A percentile compares a stretch with the other conserved stretches of the same genome.
These are phyloP conservation scores for Ustilago trichophora DNA, from an alignment of 1,284 basidiomycete species.

Conservation along the genomic window DNA sequence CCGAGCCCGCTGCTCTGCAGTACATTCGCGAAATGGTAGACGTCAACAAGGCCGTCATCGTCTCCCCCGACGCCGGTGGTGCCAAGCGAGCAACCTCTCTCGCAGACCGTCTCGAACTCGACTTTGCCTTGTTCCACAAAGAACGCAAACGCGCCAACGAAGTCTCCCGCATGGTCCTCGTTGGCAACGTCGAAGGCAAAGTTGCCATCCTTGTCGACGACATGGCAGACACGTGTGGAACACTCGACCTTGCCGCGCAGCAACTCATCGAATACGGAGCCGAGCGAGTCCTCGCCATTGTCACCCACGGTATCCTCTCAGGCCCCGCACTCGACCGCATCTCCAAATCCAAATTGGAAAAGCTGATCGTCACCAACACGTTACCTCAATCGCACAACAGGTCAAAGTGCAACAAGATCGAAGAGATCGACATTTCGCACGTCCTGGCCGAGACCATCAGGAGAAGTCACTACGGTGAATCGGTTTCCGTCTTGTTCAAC, in stretches of 20 bases:
- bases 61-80: conserved; percentile 97
- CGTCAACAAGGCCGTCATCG: conserved; percentile 88
- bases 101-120: conserved; percentile 93
- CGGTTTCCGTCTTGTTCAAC: conserved; percentile 62
- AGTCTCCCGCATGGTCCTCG: conserved; percentile 97
- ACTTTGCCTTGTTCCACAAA: conserved; percentile 99
- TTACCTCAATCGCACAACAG: conserved; percentile 87
- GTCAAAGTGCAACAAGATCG: conserved; percentile 82
- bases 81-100: conserved; percentile 98
- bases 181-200: conserved; percentile 92
- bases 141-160: conserved; percentile 99
- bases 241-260: conserved; percentile 88
- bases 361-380: conserved; percentile 98
- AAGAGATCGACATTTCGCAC: conserved; percentile 88
- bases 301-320: conserved; percentile 96
- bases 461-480: conserved; percentile 72
- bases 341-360: conserved; percentile 74
- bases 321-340: conserved; percentile 79
- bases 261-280: conserved; percentile 92
- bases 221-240: conserved; percentile 99
- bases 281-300: conserved; percentile 84
- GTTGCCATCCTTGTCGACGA: conserved; percentile 98
- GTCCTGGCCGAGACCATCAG: conserved; percentile 97
- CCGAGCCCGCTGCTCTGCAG: conserved; percentile 93
- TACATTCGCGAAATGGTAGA: conserved; percentile 94